Percentiles rank a stretch among this genome's conserved stretches.
phyloP scores from a whole-genome alignment of 257 asterid species.

The Scutellaria galericulata region DNA sequence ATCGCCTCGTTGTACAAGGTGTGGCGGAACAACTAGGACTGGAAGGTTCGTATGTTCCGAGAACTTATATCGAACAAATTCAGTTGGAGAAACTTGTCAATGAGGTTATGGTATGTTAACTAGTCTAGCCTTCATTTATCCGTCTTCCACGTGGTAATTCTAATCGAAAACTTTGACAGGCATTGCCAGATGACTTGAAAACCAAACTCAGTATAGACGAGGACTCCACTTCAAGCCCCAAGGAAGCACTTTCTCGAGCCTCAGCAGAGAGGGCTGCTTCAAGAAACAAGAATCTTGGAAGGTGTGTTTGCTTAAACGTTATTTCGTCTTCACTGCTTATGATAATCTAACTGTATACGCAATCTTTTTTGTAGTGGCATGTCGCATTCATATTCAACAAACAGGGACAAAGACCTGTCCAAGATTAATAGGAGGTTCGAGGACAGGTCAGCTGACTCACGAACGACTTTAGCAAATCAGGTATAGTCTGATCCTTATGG shows the following conservation, averaged over 20 bases:
- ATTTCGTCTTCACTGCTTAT: background rate
- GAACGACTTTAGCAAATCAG: constrained; percentile 53
- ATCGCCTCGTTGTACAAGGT: constrained; percentile 63
- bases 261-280: constrained; percentile 66
- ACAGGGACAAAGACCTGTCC: constrained; percentile 61
- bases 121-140: constrained; percentile 23
- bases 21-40: constrained; percentile 84
- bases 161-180: constrained; percentile 56
- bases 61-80: constrained; percentile 95
- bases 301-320: constrained; percentile 44
- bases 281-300: constrained; percentile 63
- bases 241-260: constrained; percentile 82
- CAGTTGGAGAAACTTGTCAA: constrained; percentile 94
- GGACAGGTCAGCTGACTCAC: constrained; percentile 56
- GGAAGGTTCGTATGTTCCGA: constrained; percentile 88
- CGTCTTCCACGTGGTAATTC: constrained; percentile 23
- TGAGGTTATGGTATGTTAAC: constrained; percentile 84
- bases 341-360: background rate
- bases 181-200: constrained; percentile 93
- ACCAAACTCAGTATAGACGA: constrained; percentile 93
- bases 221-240: constrained; percentile 83
- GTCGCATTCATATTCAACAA: constrained; percentile 84
- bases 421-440: constrained; percentile 55
- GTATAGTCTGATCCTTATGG: constrained; percentile 33
- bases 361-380: constrained; percentile 59